These are phyloP conservation scores for Cadophora gregata DNA, from an alignment of 2,329 filamentous ascomycete genomes.

Conservation along the genomic window DNA sequence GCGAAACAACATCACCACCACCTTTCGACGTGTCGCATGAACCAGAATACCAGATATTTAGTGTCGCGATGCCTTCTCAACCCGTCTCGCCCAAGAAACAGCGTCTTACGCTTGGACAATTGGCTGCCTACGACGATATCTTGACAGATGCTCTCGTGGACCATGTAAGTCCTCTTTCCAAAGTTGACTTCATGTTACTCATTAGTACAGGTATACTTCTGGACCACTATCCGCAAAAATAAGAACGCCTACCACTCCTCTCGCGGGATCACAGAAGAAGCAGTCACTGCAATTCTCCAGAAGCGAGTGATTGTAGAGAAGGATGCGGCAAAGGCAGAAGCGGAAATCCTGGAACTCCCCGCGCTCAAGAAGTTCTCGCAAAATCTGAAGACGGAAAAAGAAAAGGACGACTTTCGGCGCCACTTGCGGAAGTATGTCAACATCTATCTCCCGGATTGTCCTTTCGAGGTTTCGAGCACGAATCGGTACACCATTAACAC, in stretches of 20 bases:
- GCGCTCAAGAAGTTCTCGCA: conserved; percentile 76
- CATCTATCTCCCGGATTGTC: conserved; percentile 91
- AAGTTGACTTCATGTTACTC: conserved; percentile 8
- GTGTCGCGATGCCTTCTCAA: conserved; percentile 49
- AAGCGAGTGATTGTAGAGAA: conserved; percentile 75
- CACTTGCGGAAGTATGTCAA: conserved; percentile 91
- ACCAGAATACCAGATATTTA: conserved; percentile 16
- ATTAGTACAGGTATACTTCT: conserved; percentile 80
- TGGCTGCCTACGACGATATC: conserved; percentile 94
- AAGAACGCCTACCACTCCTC: conserved; percentile 84
- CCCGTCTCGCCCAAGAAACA: conserved; percentile 64
- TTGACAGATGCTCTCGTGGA: conserved; percentile 94
- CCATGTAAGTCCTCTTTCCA: conserved; percentile 68
- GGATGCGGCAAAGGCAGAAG: conserved; percentile 72
- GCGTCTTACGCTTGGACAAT: conserved; percentile 81
- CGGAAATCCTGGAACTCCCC: conserved; percentile 72
- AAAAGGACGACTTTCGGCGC: conserved; percentile 83
- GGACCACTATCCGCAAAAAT: conserved; percentile 96
- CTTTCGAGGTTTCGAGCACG: conserved; percentile 91
- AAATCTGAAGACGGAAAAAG: conserved; percentile 72
- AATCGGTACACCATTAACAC: conserved; percentile 86
- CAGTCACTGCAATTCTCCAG: conserved; percentile 66
- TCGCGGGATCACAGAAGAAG: conserved; percentile 71
- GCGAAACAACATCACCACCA: conserved; percentile 12
- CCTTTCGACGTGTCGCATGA: conserved; percentile 29